Evolutionary conservation across 2,329 filamentous ascomycete genomes (phyloP), one percentile per base, ranked within the genome.

Genomic region (Cyphellophora europaea): DNA sequence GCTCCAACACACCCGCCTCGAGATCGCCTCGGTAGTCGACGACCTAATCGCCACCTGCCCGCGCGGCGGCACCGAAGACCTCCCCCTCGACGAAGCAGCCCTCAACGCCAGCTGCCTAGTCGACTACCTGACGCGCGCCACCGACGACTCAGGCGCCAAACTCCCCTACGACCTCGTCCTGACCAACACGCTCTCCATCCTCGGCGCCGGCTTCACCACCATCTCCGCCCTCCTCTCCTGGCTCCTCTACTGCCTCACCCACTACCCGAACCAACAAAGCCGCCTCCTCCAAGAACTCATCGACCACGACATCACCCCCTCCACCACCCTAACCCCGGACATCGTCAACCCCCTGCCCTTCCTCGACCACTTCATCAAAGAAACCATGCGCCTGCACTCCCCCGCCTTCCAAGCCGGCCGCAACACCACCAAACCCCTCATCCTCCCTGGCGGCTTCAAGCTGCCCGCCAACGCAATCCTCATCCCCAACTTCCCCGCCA

Each of bases 131-230:
- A 52, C 66, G 2, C 67, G 71, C 10, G 72, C 71, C 2, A 64
- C 58, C 5, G 72, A 77, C 40, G 63, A 51, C 43, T 66, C 71
- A 29, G 73, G 73, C 21, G 61, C 72, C 34, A 69, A 72, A 40
- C 53, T 77, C 1, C 69, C 72, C 0, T 52, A 58, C 21, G 52
- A 59, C 3, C 45, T 63, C n/a, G 52, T 67, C 18, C 41, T 55
- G 19, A 46, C 51, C 38, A 51, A 54, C 0, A 37, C 27, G 5
- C 48, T 48, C 43, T 53, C 56, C 1, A 54, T 75, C 0, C 55
- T 74, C 2, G 73, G 61, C 3, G 74, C 74, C 2, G 74, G 74
- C 13, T 78, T 78, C 56, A 74, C 69, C 2, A 78, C 74, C 0
- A 78, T 70, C 1, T 69, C 65, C 3, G 70, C 71, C 0, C 62